Evolutionary conservation across 1,139 yeast species (phyloP).

Genomic region (Starmera stellimalicola): DNA sequence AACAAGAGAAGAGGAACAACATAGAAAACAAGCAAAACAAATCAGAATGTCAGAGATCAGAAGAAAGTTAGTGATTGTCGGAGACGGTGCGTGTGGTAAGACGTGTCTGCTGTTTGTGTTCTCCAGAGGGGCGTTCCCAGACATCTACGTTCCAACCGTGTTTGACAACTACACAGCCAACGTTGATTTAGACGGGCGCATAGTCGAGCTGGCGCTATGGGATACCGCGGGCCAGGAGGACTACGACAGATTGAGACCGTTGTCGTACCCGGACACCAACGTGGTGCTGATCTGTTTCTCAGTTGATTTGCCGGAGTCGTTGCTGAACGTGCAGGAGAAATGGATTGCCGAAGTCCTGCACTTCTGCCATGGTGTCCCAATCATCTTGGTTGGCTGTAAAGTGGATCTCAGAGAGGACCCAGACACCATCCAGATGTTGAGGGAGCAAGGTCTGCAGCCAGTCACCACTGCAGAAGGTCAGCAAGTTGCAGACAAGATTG

Average conservation of each 20-base stretch:
- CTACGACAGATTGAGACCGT: slow-evolving; percentile 89
- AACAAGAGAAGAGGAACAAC: slow-evolving; percentile 1
- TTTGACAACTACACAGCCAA: slow-evolving; percentile 93
- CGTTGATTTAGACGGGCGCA: slow-evolving; percentile 90
- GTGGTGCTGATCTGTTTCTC: slow-evolving; percentile 90
- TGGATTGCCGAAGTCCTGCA: slow-evolving; percentile 94
- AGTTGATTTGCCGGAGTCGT: slow-evolving; percentile 84
- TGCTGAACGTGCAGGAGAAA: slow-evolving; percentile 87
- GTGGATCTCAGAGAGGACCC: slow-evolving; percentile 82
- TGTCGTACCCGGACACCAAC: slow-evolving; percentile 88
- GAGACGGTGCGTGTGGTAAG: slow-evolving; percentile 86
- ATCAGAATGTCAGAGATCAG: slow-evolving; percentile 43
- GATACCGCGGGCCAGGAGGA: slow-evolving; percentile 99
- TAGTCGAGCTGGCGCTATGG: slow-evolving; percentile 91
- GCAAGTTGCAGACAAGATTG: slow-evolving; percentile 76
- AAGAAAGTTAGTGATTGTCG: slow-evolving; percentile 76
- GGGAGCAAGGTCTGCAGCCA: slow-evolving; percentile 68
- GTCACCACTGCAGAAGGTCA: slow-evolving; percentile 76
- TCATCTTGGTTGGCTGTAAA: slow-evolving; percentile 88
- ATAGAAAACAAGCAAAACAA: slow-evolving; percentile 1
- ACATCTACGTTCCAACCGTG: slow-evolving; percentile 91
- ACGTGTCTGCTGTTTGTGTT: slow-evolving; percentile 79
- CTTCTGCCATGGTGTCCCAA: slow-evolving; percentile 93
- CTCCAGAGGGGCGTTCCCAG: slow-evolving; percentile 93
- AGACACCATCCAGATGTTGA: slow-evolving; percentile 63